A percentile compares a stretch with the other conserved stretches of the same genome.
Evolutionary conservation across 2,329 filamentous ascomycete species (phyloP).

Genomic region (Exserohilum turcica): DNA sequence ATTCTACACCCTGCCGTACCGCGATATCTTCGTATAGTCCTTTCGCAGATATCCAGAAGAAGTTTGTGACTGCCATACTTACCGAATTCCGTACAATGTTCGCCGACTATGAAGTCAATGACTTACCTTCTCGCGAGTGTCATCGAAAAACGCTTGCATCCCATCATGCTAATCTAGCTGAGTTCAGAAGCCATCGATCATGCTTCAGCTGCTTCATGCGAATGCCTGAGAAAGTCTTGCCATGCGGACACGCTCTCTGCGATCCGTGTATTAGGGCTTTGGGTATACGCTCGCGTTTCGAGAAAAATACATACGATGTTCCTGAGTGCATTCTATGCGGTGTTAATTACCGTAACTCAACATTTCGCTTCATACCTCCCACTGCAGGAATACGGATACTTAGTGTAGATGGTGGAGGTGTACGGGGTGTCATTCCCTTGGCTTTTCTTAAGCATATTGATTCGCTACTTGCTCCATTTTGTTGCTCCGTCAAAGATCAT

Average conservation of each 20-base stretch:
- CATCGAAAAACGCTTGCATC: neutral
- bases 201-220: constrained; percentile 22
- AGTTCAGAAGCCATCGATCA: constrained; percentile 15
- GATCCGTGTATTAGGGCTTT: constrained; percentile 16
- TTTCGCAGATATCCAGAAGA: constrained; percentile 4
- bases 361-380: constrained; percentile 16
- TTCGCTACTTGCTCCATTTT: constrained; percentile 1
- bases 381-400: constrained; percentile 21
- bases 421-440: constrained; percentile 20
- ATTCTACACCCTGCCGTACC: constrained; percentile 3
- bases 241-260: constrained; percentile 17
- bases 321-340: constrained; percentile 17
- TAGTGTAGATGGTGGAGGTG: constrained; percentile 18
- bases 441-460: constrained; percentile 20
- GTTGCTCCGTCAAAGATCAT: constrained; percentile 8
- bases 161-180: constrained; percentile 11
- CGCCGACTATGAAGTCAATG: neutral
- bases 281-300: constrained; percentile 1
- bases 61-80: constrained; percentile 7
- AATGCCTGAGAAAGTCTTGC: constrained; percentile 22
- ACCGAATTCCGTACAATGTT: neutral
- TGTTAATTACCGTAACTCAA: constrained; percentile 3
- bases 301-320: constrained; percentile 15
- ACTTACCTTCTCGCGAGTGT: neutral
- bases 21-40: constrained; percentile 12